These are phyloP conservation scores for Microbotryomycetes sp. DNA, from an alignment of 1,284 basidiomycete genomes.

Conservation along the genomic window DNA sequence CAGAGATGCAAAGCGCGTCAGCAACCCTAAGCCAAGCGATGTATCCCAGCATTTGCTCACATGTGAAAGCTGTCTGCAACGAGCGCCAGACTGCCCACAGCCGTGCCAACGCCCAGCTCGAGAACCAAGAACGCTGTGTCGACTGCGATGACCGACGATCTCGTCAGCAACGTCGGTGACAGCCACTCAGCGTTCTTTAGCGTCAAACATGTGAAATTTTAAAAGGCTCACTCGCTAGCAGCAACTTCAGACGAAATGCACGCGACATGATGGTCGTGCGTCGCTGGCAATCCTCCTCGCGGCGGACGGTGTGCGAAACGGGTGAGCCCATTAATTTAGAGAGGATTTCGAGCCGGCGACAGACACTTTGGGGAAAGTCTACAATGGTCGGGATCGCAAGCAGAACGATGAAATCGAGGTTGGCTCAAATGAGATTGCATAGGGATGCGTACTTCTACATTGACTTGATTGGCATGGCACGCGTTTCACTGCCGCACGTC, in stretches of 20 bases:
- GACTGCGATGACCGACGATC: slow-evolving; percentile 50
- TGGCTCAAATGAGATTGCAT: no score
- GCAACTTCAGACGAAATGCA: slow-evolving; percentile 27
- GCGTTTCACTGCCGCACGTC: background rate
- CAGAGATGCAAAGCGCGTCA: background rate
- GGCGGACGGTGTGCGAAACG: no score
- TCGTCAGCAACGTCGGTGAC: slow-evolving; percentile 43
- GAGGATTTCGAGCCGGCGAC: background rate
- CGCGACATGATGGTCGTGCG: background rate
- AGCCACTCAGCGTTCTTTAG: slow-evolving; percentile 35
- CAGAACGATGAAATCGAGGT: background rate
- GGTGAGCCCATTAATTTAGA: no score
- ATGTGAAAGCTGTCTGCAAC: slow-evolving; percentile 98
- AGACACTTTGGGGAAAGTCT: background rate
- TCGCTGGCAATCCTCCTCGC: no score
- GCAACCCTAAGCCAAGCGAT: background rate
- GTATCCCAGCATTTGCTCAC: slow-evolving; percentile 47
- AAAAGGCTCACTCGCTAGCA: slow-evolving; percentile 22
- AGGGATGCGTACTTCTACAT: no score
- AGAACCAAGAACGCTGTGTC: slow-evolving; percentile 88
- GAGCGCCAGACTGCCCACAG: slow-evolving; percentile 46
- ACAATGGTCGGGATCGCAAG: background rate
- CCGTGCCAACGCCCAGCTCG: slow-evolving; percentile 70
- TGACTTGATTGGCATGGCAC: no score
- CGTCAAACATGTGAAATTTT: no score